Conservation (phyloP, 2,329 filamentous ascomycete genomes). For the Dactylella cylindrospora region DNA sequence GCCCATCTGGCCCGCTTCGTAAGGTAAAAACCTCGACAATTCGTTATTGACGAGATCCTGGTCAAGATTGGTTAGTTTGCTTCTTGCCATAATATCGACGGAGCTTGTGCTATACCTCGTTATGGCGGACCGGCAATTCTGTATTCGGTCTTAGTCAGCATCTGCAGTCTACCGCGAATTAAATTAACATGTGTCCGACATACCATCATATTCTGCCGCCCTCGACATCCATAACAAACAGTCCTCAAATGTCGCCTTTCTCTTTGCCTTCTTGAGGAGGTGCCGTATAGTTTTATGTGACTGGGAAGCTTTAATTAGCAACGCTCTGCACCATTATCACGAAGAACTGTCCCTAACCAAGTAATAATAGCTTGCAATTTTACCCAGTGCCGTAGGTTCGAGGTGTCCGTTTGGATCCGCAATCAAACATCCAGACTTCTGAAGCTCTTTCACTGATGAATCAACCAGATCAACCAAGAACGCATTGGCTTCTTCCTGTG, state of each 20-base stretch:
- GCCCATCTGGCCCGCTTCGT: slow-evolving; percentile 64
- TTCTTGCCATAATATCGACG: no score
- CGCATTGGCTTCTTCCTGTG: slow-evolving; percentile 84
- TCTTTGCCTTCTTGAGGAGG: slow-evolving; percentile 73
- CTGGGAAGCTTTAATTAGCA: slow-evolving; percentile 45
- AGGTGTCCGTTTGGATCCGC: slow-evolving; percentile 85
- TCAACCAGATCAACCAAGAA: slow-evolving; percentile 94
- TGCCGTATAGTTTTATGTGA: slow-evolving; percentile 92
- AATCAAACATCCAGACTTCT: slow-evolving; percentile 78
- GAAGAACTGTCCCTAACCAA: slow-evolving; percentile 54
- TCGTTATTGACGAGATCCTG: slow-evolving; percentile 88
- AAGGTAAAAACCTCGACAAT: slow-evolving; percentile 76
- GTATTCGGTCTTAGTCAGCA: slow-evolving; percentile 20
- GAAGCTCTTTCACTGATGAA: slow-evolving; percentile 77
- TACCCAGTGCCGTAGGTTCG: slow-evolving; percentile 84
- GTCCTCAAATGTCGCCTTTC: slow-evolving; percentile 74
- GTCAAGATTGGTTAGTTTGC: neutral
- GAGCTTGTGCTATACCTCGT: slow-evolving; percentile 68
- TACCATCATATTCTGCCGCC: slow-evolving; percentile 82
- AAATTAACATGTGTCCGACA: slow-evolving; percentile 1
- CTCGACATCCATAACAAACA: slow-evolving; percentile 88
- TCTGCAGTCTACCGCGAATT: neutral
- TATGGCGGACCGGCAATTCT: slow-evolving; percentile 94
- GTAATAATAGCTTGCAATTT: slow-evolving; percentile 99
- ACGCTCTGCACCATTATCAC: neutral